phyloP scores from a whole-genome alignment of 2,329 filamentous ascomycete species.

The Pezizomycotina sp. region DNA sequence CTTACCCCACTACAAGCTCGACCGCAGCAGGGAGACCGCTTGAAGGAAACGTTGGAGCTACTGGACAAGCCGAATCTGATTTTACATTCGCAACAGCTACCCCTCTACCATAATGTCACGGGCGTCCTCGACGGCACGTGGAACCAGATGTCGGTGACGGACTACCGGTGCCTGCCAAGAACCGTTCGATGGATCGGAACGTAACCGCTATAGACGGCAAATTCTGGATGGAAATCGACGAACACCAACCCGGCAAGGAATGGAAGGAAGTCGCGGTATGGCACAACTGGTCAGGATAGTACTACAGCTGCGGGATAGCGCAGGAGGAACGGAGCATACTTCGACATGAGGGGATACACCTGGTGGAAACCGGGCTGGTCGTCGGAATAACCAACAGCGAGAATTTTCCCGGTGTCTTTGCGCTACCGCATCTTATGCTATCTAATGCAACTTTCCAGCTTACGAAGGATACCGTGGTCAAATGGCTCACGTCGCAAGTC shows the following conservation, averaged over 20 bases:
- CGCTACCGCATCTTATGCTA: constrained; percentile 65
- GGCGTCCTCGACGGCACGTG: constrained; percentile 17
- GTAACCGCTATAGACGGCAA: constrained; percentile 21
- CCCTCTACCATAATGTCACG: constrained; percentile 16
- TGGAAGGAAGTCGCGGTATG: constrained; percentile 12
- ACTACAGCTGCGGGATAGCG: constrained; percentile 22
- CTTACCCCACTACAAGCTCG: too few relatives aligned
- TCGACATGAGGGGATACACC: constrained; percentile 69
- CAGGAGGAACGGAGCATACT: constrained; percentile 38
- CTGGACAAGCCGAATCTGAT: too few relatives aligned
- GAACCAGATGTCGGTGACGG: constrained; percentile 9
- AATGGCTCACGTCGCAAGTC: constrained; percentile 52
- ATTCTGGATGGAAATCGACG: constrained; percentile 22
- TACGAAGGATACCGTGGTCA: constrained; percentile 48
- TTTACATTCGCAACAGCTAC: too few relatives aligned
- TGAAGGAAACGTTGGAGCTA: too few relatives aligned
- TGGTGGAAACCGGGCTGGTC: constrained; percentile 60
- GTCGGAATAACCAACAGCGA: constrained; percentile 80
- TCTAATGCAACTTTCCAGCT: constrained; percentile 36
- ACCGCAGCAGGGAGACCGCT: too few relatives aligned
- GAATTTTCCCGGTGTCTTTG: constrained; percentile 80
- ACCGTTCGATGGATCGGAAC: constrained; percentile 23
- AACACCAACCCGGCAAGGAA: constrained; percentile 14
- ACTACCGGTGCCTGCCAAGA: constrained; percentile 11
- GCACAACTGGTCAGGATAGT: constrained; percentile 22